Percentiles rank a stretch among this genome's conserved stretches.
Conservation (phyloP, 768 basidiomycete species). For the Tulasnella sp. region DNA sequence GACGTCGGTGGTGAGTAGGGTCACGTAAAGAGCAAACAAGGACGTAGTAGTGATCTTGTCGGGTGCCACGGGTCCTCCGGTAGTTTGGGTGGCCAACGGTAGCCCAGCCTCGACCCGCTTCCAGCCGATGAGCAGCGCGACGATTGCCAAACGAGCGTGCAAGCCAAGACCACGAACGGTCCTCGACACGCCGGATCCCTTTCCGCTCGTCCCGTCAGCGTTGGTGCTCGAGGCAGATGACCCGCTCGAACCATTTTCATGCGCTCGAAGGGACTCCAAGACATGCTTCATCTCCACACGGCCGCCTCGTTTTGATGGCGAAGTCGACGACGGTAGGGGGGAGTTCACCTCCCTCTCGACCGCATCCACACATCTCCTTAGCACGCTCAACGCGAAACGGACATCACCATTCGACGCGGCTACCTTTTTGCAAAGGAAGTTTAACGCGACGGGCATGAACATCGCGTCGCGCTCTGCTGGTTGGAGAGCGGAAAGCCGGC, state of each 20-base stretch:
- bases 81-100: neutral
- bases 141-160: conserved; percentile 16
- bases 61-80: neutral
- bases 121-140: conserved; percentile 15
- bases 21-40: conserved; percentile 9
- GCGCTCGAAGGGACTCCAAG: conserved; percentile 16
- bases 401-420: conserved; percentile 18
- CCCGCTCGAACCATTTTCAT: conserved; percentile 1
- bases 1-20: conserved; percentile 1
- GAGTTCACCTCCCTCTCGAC: conserved; percentile 5
- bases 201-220: neutral
- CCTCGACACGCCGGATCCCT: conserved; percentile 6
- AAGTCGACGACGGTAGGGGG: neutral
- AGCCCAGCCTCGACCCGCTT: conserved; percentile 11
- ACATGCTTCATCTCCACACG: conserved; percentile 19
- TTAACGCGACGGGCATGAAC: conserved; percentile 18
- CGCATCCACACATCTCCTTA: conserved; percentile 16
- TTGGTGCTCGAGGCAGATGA: neutral
- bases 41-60: conserved; percentile 6
- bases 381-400: conserved; percentile 17
- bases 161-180: conserved; percentile 14
- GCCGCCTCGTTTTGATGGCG: neutral
- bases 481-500: conserved; percentile 9
- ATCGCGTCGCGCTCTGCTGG: conserved; percentile 1
- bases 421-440: conserved; percentile 18